Base-by-base conservation (phyloP, 192 early-diverging fungal species). In the Chytriomyces confervae region DNA sequence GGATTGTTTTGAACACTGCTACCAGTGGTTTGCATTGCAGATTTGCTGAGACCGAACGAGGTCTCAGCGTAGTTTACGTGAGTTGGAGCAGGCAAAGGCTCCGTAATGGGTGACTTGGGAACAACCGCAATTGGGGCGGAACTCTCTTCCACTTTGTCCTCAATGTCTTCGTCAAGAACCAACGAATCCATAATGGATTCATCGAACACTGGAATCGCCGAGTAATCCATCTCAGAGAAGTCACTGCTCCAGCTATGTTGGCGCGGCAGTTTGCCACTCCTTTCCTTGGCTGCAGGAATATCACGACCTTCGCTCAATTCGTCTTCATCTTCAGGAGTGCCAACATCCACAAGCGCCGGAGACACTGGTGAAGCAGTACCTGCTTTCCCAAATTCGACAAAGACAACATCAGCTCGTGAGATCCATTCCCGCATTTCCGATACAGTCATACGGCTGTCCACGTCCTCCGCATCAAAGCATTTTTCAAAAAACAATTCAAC, bases 151-250 rank as follows among this genome's bases (percentile, higher is more conserved):
- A 20, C 16, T 3, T 13, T n/a, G 53, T 57, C 53, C 53, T 57
- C 53, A 57, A 20, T 20, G 16, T 57, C 53, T 57, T 57, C 53
- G 20, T 57, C 53, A 13, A 57, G 53, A 13, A 57, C 16, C 53
- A 57, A 57, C 1, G 16, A n/a, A 5, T 13, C 53, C 53, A 57
- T 57, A 3, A 57, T 57, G 5, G 16, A 13, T 3, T 69, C 68
- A 45, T 73, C 71, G 6, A 77, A 77, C 7, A 69, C 50, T 2
- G 75, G 75, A 45, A 77, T 50, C 9, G 23, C 23, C 20, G 65
- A 51, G 51, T 53, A 77, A 60, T 77, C 75, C 75, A 77, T 77
- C 7, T 77, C 65, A 5, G 46, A 50, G 0, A 69, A 20, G 45
- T 77, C 75, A 10, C 48, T 53, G 36, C 64, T 53, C 75, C 75